A percentile compares a stretch with the other conserved stretches of the same genome.
phyloP scores from a whole-genome alignment of 768 basidiomycete species.

The Leccinum longicurvipes region DNA sequence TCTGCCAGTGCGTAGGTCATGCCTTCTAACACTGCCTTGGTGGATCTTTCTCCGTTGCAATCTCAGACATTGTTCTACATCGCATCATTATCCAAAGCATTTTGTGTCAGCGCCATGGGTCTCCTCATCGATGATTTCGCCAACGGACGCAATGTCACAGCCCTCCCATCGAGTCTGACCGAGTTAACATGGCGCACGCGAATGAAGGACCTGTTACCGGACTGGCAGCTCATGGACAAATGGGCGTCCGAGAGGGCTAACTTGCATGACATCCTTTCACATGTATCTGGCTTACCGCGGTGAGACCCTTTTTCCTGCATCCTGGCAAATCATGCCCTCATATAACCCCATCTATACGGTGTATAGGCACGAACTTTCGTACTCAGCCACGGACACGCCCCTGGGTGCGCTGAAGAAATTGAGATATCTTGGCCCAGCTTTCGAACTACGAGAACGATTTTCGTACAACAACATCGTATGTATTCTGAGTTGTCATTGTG shows the following conservation, averaged over 20 bases:
- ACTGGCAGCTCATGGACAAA: slow-evolving; percentile 39
- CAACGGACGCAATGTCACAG: slow-evolving; percentile 32
- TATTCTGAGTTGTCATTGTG: not conserved
- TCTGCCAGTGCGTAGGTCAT: not conserved
- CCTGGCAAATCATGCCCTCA: not conserved
- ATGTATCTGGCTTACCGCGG: slow-evolving; percentile 40
- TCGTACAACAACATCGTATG: slow-evolving; percentile 40
- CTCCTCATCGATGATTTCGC: slow-evolving; percentile 42
- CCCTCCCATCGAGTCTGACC: slow-evolving; percentile 30
- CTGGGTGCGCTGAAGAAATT: slow-evolving; percentile 24
- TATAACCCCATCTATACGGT: not conserved
- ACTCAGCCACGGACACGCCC: slow-evolving; percentile 26
- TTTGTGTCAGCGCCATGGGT: slow-evolving; percentile 37
- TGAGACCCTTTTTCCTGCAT: slow-evolving; percentile 7
- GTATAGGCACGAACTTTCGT: slow-evolving; percentile 35
- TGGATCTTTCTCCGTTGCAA: not conserved
- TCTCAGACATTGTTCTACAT: slow-evolving; percentile 35
- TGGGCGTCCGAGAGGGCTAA: slow-evolving; percentile 37
- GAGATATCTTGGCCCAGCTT: slow-evolving; percentile 29
- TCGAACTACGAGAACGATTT: slow-evolving; percentile 36
- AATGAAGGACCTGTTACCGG: slow-evolving; percentile 33
- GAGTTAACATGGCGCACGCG: slow-evolving; percentile 37
- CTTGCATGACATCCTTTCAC: slow-evolving; percentile 38
- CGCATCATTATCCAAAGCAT: slow-evolving; percentile 39
- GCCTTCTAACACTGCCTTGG: too few relatives aligned